These are phyloP conservation scores for Ceratocystis lukuohia DNA, from an alignment of 2,329 filamentous ascomycete species.

Conservation along the genomic window DNA sequence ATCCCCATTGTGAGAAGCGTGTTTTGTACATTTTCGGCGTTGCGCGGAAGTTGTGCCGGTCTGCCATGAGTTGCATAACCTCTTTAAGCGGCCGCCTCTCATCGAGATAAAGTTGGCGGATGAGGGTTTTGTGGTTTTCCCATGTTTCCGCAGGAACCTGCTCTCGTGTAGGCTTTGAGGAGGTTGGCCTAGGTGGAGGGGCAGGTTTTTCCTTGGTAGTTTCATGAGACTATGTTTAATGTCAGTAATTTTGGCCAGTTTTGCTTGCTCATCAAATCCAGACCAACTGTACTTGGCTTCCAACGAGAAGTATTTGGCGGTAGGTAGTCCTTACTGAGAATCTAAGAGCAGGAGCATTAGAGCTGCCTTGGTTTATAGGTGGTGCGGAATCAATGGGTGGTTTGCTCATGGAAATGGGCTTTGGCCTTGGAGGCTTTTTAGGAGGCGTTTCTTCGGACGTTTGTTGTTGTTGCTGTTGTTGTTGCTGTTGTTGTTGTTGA, in stretches of 20 bases:
- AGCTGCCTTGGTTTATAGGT: not conserved
- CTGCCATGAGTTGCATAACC: constrained; percentile 39
- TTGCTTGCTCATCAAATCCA: not conserved
- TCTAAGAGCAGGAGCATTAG: not conserved
- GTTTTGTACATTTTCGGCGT: constrained; percentile 45
- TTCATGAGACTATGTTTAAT: not conserved
- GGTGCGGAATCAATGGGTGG: not conserved
- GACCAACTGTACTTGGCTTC: not conserved
- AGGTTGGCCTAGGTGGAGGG: constrained; percentile 15
- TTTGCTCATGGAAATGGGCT: not conserved
- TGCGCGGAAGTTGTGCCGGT: constrained; percentile 35
- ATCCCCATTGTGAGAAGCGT: constrained; percentile 42
- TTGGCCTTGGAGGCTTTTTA: constrained; percentile 12
- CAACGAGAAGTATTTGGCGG: not conserved
- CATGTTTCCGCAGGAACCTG: constrained; percentile 35
- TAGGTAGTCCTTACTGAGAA: not conserved
- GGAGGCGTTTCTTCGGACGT: constrained; percentile 2
- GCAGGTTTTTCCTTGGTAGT: constrained; percentile 8
- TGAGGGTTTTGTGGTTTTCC: constrained; percentile 36
- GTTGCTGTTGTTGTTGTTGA: not conserved
- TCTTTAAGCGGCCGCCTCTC: constrained; percentile 39
- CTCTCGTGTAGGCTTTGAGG: constrained; percentile 26
- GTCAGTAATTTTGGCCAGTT: not conserved
- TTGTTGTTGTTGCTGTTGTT: not conserved
- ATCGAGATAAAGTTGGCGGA: constrained; percentile 35